A percentile compares a stretch with the other conserved stretches of the same genome.
phyloP scores from a whole-genome alignment of 139 green algal species.

The Bryopsis sp. region DNA sequence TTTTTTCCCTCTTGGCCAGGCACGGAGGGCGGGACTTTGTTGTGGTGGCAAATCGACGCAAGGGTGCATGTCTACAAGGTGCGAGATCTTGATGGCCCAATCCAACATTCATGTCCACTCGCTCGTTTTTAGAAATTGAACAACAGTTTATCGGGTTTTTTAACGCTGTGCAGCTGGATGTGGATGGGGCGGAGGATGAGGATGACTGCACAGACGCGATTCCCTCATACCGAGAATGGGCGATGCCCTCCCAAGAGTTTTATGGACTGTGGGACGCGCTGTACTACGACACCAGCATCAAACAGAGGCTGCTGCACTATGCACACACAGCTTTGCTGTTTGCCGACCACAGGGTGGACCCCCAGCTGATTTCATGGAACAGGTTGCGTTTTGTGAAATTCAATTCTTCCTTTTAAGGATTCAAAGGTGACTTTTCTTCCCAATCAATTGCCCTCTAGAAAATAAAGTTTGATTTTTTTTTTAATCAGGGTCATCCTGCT shows the following conservation, averaged over 20 bases:
- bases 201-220: neutral
- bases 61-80: too few species aligned
- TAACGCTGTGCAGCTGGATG: slow-evolving; percentile 1
- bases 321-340: slow-evolving; percentile 81
- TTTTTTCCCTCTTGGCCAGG: too few species aligned
- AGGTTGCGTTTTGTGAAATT: slow-evolving; percentile 30
- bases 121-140: too few species aligned
- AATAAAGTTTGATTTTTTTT: slow-evolving; percentile 43
- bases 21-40: too few species aligned
- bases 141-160: too few species aligned
- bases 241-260: slow-evolving; percentile 30
- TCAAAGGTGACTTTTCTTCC: slow-evolving; percentile 1
- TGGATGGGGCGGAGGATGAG: neutral
- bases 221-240: slow-evolving; percentile 1
- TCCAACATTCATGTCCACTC: too few species aligned
- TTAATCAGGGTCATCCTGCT: too few species aligned
- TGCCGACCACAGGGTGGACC: slow-evolving; percentile 58
- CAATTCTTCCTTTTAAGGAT: slow-evolving; percentile 4
- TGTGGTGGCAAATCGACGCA: too few species aligned
- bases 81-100: too few species aligned
- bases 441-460: neutral
- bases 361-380: slow-evolving; percentile 76
- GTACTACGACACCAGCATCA: slow-evolving; percentile 70
- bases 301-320: slow-evolving; percentile 74
- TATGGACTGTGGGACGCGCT: slow-evolving; percentile 70